phyloP scores from a whole-genome alignment of 768 basidiomycete species.

The Scleroderma citrinum region DNA sequence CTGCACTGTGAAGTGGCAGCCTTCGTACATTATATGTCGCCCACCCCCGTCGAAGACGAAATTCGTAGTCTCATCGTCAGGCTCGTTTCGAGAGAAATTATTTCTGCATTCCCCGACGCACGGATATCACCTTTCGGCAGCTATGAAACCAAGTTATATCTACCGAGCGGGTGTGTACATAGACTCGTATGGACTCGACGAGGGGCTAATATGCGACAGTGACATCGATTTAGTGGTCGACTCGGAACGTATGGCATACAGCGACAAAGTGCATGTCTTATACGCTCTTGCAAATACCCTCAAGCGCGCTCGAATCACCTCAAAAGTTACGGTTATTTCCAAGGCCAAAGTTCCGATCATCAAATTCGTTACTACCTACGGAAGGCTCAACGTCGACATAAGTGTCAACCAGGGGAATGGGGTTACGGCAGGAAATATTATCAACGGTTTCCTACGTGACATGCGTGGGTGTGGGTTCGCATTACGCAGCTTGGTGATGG shows the following conservation, averaged over 20 bases:
- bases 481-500: conserved; percentile 75
- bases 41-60: conserved; percentile 80
- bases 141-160: conserved; percentile 88
- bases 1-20: conserved; percentile 82
- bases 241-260: conserved; percentile 69
- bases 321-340: conserved; percentile 80
- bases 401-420: conserved; percentile 90
- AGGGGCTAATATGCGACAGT: conserved; percentile 36
- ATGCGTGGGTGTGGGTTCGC: conserved; percentile 55
- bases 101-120: conserved; percentile 69
- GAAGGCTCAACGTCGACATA: conserved; percentile 86
- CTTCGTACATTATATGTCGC: conserved; percentile 84
- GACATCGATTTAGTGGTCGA: conserved; percentile 94
- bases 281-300: conserved; percentile 74
- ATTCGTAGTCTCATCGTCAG: conserved; percentile 68
- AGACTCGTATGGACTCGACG: not conserved
- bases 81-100: conserved; percentile 62
- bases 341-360: conserved; percentile 96
- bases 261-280: conserved; percentile 63
- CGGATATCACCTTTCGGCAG: conserved; percentile 85
- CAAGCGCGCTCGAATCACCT: conserved; percentile 67
- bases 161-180: conserved; percentile 76
- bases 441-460: conserved; percentile 72
- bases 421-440: conserved; percentile 67
- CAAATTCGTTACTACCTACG: conserved; percentile 84